Evolutionary conservation across 371 early-diverging fungal genomes (phyloP), one percentile per base, ranked within the genome.

Genomic region (Aphelidium insulamus): DNA sequence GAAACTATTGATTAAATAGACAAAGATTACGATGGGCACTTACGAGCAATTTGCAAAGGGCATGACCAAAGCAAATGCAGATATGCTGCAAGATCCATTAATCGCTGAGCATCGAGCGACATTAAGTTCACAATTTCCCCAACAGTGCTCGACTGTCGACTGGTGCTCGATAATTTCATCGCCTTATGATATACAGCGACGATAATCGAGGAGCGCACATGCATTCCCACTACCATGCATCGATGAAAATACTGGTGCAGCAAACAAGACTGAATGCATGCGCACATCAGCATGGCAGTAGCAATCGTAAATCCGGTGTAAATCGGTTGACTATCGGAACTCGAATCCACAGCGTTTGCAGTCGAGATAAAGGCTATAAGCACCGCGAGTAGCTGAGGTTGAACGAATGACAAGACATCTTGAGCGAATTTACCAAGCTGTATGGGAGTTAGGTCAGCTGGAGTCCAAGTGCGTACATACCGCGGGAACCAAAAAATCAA

Each of bases 181-280:
- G 81, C 59, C 49, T 92, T 92, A 45, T 66, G 69, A 48, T 90
- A 94, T 26, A 94, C 72, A 10, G 81, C 69, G 0, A 88, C 76
- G 12, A 77, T 71, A 32, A 86, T 46, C 17, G 80, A 83, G 24
- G 82, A 60, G 26, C 81, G 73, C 10, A 82, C 20, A 15, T 26
- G 67, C 76, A 82, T 75, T 23, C 82, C 81, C 0, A 72, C 69
- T 10, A 56, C 43, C 41, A 77, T 64, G 40, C 72, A 69, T 6
- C 69, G 58, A 34, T 82, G 84, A 45, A 86, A 85, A 54, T 84
- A 85, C 45, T 85, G 90, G 45, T 90, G 90, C 37, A 87, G 61
- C 19, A 82, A 62, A 33, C 72, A 45, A 1, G 87, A 82, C 48
- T 92, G 87, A n/a, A 59, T 43, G 5, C 78, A 34, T 28, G 87